These are phyloP conservation scores for Heteromeles arbutifolia DNA, from an alignment of 306 rosid genomes.

Conservation along the genomic window DNA sequence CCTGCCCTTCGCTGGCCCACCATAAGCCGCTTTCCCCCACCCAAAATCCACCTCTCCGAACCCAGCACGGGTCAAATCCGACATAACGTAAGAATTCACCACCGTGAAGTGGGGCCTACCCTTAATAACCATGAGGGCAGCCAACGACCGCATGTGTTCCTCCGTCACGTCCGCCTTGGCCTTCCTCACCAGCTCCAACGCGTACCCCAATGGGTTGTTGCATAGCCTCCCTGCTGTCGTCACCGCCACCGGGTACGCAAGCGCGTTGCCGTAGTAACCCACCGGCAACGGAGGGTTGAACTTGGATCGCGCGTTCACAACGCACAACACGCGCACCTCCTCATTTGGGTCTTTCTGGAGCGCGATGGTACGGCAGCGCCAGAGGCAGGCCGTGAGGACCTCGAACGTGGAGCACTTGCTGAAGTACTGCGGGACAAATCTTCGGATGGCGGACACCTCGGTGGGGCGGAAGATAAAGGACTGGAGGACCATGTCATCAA, in stretches of 20 bases:
- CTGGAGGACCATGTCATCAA: slow-evolving; percentile 39
- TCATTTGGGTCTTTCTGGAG: slow-evolving; percentile 16
- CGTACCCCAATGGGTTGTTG: slow-evolving; percentile 38
- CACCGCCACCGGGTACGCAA: slow-evolving; percentile 36
- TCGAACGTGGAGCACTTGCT: slow-evolving; percentile 36
- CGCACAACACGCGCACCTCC: slow-evolving; percentile 45
- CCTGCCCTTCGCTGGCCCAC: slow-evolving; percentile 44
- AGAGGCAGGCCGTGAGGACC: slow-evolving; percentile 37
- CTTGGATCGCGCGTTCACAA: slow-evolving; percentile 30
- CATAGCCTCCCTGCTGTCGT: slow-evolving; percentile 35
- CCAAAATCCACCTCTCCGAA: slow-evolving; percentile 47
- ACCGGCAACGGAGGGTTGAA: slow-evolving; percentile 46
- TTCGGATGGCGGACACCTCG: slow-evolving; percentile 37
- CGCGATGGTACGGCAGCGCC: slow-evolving; percentile 54
- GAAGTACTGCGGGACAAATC: slow-evolving; percentile 23
- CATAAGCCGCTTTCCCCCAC: slow-evolving; percentile 49
- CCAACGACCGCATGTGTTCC: slow-evolving; percentile 52
- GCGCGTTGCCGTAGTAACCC: slow-evolving; percentile 52
- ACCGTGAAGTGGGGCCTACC: slow-evolving; percentile 39
- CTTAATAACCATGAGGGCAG: slow-evolving; percentile 37
- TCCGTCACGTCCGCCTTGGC: slow-evolving; percentile 40
- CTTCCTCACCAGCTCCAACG: slow-evolving; percentile 39
- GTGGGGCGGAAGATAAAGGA: slow-evolving; percentile 45
- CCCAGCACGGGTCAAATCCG: slow-evolving; percentile 48
- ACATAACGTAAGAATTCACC: slow-evolving; percentile 33